Conservation (phyloP, 1,284 basidiomycete genomes). For the Apiotrichum sp. region DNA sequence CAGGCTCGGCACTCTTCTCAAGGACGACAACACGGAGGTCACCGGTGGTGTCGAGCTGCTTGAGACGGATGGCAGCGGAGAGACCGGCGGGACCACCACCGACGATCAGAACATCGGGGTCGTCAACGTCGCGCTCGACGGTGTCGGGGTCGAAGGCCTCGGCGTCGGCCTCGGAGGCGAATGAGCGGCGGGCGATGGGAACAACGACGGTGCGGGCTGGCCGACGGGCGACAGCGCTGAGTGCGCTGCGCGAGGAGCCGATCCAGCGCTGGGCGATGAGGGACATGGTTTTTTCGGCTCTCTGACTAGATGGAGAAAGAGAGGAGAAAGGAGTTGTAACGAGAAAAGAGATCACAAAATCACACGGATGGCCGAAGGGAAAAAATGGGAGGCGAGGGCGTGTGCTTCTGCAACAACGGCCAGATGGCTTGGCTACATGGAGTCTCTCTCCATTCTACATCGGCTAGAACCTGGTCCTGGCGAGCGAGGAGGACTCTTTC, state of each 20-base stretch:
- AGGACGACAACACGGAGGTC: constrained; percentile 88
- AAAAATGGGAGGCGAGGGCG: too few species aligned
- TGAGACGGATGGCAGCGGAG: constrained; percentile 90
- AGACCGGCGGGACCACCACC: constrained; percentile 93
- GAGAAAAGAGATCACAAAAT: background rate
- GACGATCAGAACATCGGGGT: constrained; percentile 95
- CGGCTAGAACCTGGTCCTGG: too few species aligned
- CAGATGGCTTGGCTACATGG: too few species aligned
- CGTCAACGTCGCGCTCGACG: constrained; percentile 72
- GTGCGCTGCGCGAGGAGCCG: constrained; percentile 14
- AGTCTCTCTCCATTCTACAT: too few species aligned
- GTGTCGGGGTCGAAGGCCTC: constrained; percentile 37
- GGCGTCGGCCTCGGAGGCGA: constrained; percentile 29
- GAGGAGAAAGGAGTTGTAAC: background rate
- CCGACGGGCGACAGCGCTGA: constrained; percentile 9
- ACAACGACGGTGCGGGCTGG: constrained; percentile 6
- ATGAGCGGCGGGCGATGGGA: constrained; percentile 8
- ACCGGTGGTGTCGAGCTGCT: constrained; percentile 79
- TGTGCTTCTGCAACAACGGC: too few species aligned
- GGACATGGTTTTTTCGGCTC: constrained; percentile 5
- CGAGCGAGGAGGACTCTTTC: too few species aligned
- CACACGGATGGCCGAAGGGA: too few species aligned
- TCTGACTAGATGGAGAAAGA: background rate
- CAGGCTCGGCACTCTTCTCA: constrained; percentile 90
- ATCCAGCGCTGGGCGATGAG: constrained; percentile 16